Conservation (phyloP, 1,284 basidiomycete species). For the Takashimella koratensis region DNA sequence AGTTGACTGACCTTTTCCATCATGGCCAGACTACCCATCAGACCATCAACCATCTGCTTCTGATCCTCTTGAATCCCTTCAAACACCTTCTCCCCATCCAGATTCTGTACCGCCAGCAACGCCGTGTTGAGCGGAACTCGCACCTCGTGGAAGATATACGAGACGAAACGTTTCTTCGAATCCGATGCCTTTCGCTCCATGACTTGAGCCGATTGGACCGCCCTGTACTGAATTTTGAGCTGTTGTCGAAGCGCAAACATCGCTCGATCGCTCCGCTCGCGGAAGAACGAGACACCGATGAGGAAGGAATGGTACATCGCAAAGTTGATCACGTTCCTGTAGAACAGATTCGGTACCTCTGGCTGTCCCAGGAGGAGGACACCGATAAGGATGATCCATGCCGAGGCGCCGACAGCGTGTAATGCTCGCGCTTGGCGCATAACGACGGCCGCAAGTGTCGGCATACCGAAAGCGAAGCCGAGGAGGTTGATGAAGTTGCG, state of each 20-base stretch:
- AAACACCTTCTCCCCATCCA: constrained; percentile 61
- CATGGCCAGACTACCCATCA: constrained; percentile 78
- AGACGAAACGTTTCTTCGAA: constrained; percentile 72
- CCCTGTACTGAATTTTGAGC: constrained; percentile 67
- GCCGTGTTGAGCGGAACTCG: constrained; percentile 89
- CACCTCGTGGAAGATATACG: constrained; percentile 65
- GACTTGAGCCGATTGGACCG: constrained; percentile 77
- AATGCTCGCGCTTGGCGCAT: constrained; percentile 65
- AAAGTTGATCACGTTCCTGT: constrained; percentile 42
- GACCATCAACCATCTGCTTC: constrained; percentile 46
- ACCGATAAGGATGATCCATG: constrained; percentile 54
- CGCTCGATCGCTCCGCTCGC: constrained; percentile 57
- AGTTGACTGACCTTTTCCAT: constrained; percentile 50
- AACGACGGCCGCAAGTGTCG: constrained; percentile 72
- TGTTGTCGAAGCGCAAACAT: constrained; percentile 63
- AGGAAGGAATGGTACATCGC: constrained; percentile 45
- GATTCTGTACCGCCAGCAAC: constrained; percentile 80
- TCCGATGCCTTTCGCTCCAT: constrained; percentile 76
- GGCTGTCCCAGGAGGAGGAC: neutral
- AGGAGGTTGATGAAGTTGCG: constrained; percentile 31
- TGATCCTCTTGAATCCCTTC: constrained; percentile 35
- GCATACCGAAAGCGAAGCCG: constrained; percentile 57
- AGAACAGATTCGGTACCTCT: constrained; percentile 51
- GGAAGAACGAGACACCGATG: constrained; percentile 41
- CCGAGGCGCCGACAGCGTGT: constrained; percentile 59